Evolutionary conservation across 208 protist genomes (phyloP).

Genomic region (Acanthamoeba rhysodes): DNA sequence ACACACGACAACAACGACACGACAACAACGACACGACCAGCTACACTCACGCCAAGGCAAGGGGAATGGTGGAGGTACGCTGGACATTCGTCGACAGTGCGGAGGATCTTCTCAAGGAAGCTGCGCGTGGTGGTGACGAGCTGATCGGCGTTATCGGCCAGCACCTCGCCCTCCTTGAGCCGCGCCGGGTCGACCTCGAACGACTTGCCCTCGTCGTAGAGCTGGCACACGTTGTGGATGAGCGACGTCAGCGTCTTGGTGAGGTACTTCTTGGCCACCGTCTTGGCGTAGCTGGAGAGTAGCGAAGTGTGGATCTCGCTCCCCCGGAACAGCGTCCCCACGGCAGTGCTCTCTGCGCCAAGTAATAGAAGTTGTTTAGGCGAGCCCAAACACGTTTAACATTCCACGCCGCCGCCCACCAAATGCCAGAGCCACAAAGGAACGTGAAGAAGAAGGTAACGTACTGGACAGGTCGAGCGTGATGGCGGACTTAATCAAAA

Average conservation of each 20-base stretch:
- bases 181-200: constrained; percentile 52
- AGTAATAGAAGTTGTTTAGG: not conserved
- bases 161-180: not conserved
- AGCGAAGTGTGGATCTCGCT: constrained; percentile 56
- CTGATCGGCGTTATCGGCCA: not conserved
- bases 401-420: not conserved
- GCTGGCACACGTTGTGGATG: constrained; percentile 15
- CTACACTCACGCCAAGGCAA: not conserved
- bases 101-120: constrained; percentile 27
- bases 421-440: not conserved
- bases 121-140: not conserved
- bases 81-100: constrained; percentile 7
- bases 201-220: constrained; percentile 55
- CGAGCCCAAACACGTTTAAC: not conserved
- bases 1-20: too few relatives aligned
- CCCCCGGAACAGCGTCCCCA: constrained; percentile 62
- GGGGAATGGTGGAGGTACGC: not conserved
- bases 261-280: constrained; percentile 56
- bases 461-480: constrained; percentile 33
- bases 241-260: constrained; percentile 25
- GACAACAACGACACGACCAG: too few relatives aligned
- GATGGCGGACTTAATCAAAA: constrained; percentile 65
- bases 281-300: constrained; percentile 46
- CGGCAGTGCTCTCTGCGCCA: constrained; percentile 41
- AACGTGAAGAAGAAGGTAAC: not conserved